Evolutionary conservation across 129 eudicot genomes (phyloP).

Genomic region (sunflower (Helianthus annuus)): HanXRQr2.0-SUNRISE NC_035441.2:118043991-118044490

Average conservation of each 20-base stretch:
- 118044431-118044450: background rate
- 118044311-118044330: background rate
- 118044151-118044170: background rate
- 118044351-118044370: background rate
- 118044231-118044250: background rate
- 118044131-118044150: background rate
- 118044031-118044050: background rate
- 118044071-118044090: conserved; percentile 3
- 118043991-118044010: conserved; percentile 9
- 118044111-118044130: conserved; percentile 1
- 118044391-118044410: background rate
- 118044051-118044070: conserved; percentile 18
- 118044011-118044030: background rate
- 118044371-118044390: conserved; percentile 11
- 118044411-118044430: background rate
- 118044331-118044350: background rate
- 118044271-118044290: conserved; percentile 1
- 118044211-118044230: background rate
- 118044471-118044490: background rate
- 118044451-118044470: background rate
- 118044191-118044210: conserved; percentile 2
- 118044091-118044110: conserved; percentile 16
- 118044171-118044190: background rate
- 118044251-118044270: conserved; percentile 6
- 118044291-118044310: background rate